Percentiles rank a stretch among this genome's conserved stretches.
Conservation (phyloP, 495 filamentous ascomycete species). For the Talaromyces trachyspermus region DNA sequence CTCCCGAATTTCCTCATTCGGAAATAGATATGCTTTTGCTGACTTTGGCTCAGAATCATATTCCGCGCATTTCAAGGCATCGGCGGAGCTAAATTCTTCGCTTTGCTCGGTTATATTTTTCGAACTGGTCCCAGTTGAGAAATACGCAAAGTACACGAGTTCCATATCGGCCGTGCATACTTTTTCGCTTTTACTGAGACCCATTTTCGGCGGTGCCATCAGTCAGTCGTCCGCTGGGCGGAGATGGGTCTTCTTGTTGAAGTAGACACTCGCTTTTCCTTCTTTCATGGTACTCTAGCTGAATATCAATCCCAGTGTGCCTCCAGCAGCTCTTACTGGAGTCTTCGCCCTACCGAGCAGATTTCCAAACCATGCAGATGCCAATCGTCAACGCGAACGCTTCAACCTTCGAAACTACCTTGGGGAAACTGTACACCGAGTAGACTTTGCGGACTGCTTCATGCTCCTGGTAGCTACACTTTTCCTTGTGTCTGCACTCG, state of each 20-base stretch:
- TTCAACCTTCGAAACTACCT: no score
- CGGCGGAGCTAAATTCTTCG: conserved; percentile 1
- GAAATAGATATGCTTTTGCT: neutral
- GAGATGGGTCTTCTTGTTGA: conserved; percentile 24
- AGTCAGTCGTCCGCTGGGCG: conserved; percentile 17
- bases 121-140: neutral
- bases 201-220: conserved; percentile 21
- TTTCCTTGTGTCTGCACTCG: no score
- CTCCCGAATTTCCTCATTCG: neutral
- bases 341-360: no score
- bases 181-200: conserved; percentile 13
- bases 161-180: neutral
- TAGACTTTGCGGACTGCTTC: no score
- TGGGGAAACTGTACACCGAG: no score
- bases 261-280: neutral
- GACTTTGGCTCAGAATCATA: conserved; percentile 8
- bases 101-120: neutral
- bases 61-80: conserved; percentile 11
- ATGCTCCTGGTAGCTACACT: no score
- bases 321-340: no score
- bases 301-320: no score
- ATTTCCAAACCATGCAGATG: no score
- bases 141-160: neutral
- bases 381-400: no score
- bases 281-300: no score